These are phyloP conservation scores for Exsudoporus frostii DNA, from an alignment of 768 basidiomycete species.

Conservation along the genomic window DNA sequence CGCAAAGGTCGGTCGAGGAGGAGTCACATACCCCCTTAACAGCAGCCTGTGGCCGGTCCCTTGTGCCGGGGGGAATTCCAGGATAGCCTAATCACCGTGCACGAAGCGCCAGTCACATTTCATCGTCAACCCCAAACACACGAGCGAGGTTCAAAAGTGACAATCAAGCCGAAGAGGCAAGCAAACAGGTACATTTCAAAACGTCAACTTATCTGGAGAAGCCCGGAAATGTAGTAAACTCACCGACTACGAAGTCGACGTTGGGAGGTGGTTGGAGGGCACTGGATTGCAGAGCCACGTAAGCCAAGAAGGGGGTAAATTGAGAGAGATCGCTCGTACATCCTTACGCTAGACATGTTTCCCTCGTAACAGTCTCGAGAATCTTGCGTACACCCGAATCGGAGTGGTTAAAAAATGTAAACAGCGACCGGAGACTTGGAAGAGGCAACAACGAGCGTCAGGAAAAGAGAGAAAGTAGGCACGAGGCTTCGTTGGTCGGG, in stretches of 20 bases:
- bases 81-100: constrained; percentile 60
- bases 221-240: constrained; percentile 15
- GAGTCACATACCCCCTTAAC: constrained; percentile 73
- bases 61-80: constrained; percentile 77
- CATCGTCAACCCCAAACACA: neutral
- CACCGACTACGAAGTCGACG: constrained; percentile 84
- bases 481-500: neutral
- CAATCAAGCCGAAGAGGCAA: neutral
- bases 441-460: constrained; percentile 1
- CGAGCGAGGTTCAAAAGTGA: neutral
- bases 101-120: constrained; percentile 12
- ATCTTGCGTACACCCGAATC: constrained; percentile 4
- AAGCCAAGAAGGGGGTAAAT: neutral
- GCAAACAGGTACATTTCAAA: neutral
- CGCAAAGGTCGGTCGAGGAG: neutral
- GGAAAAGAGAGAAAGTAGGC: neutral
- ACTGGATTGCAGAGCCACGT: constrained; percentile 37
- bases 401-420: neutral
- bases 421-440: neutral
- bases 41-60: constrained; percentile 76
- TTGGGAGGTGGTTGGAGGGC: constrained; percentile 84
- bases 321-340: constrained; percentile 33
- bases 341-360: constrained; percentile 44
- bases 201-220: neutral
- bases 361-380: neutral